Evolutionary conservation across 2,329 filamentous ascomycete species (phyloP).

Genomic region (Colletotrichum agaves): DNA sequence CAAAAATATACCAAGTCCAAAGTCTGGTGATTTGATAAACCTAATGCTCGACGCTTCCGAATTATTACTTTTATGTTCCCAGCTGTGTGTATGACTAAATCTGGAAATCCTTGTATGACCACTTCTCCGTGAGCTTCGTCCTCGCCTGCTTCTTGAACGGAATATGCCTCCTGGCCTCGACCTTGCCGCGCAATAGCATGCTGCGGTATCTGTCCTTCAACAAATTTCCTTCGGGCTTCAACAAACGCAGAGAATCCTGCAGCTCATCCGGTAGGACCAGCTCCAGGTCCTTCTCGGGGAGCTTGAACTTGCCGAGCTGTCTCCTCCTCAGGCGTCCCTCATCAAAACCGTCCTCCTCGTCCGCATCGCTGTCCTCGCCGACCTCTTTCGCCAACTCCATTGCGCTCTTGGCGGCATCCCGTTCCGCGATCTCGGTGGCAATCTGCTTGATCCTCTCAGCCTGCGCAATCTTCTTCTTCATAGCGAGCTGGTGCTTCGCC

Average conservation of each 20-base stretch:
- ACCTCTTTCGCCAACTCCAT: slow-evolving; percentile 52
- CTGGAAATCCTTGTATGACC: slow-evolving; percentile 93
- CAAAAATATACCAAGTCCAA: not conserved
- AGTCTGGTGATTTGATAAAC: not conserved
- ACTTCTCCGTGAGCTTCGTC: slow-evolving; percentile 90
- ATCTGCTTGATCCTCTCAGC: slow-evolving; percentile 77
- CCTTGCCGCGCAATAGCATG: slow-evolving; percentile 86
- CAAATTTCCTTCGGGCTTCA: slow-evolving; percentile 96
- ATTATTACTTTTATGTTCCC: slow-evolving; percentile 22
- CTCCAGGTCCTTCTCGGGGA: slow-evolving; percentile 84
- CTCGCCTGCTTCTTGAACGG: slow-evolving; percentile 85
- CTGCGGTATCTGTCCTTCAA: slow-evolving; percentile 92
- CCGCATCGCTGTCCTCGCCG: slow-evolving; percentile 48
- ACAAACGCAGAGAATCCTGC: slow-evolving; percentile 80
- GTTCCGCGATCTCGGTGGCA: slow-evolving; percentile 68
- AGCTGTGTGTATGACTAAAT: slow-evolving; percentile 22
- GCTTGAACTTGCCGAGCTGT: slow-evolving; percentile 76
- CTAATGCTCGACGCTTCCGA: slow-evolving; percentile 20
- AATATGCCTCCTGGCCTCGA: slow-evolving; percentile 84
- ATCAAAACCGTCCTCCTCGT: slow-evolving; percentile 65
- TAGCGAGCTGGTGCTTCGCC: slow-evolving; percentile 78
- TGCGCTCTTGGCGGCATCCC: slow-evolving; percentile 56
- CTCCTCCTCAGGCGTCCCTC: slow-evolving; percentile 74
- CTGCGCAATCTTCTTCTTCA: slow-evolving; percentile 79
- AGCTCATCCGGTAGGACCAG: slow-evolving; percentile 85